phyloP scores from a whole-genome alignment of 2,329 filamentous ascomycete species.

The Thyridium curvatum region DNA sequence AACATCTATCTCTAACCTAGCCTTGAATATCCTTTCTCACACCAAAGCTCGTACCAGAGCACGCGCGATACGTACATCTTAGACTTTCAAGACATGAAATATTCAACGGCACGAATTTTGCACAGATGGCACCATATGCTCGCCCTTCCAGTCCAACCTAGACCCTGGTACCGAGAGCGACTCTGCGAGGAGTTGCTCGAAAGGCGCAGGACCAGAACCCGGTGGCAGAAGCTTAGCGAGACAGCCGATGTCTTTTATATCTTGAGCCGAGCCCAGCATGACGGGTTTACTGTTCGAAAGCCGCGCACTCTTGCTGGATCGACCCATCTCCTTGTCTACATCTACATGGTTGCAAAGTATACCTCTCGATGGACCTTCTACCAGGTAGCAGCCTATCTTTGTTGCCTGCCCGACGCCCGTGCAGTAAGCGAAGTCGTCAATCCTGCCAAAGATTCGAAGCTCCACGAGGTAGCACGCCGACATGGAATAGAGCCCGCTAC shows the following conservation, averaged over 20 bases:
- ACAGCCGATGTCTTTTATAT: constrained; percentile 36
- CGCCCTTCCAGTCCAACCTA: constrained; percentile 21
- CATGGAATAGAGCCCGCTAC: constrained; percentile 12
- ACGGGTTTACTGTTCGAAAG: constrained; percentile 24
- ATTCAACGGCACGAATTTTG: too few relatives aligned
- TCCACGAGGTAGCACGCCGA: constrained; percentile 26
- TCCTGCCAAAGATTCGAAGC: constrained; percentile 28
- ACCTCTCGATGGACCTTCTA: constrained; percentile 35
- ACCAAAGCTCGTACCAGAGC: too few relatives aligned
- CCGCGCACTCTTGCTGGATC: constrained; percentile 21
- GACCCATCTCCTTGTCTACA: constrained; percentile 20
- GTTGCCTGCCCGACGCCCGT: constrained; percentile 12
- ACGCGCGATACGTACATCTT: too few relatives aligned
- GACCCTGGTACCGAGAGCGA: constrained; percentile 31
- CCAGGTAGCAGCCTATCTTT: constrained; percentile 23
- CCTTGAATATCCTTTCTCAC: too few relatives aligned
- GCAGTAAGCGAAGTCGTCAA: constrained; percentile 36
- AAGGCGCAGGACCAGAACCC: constrained; percentile 19
- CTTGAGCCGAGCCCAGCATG: constrained; percentile 28
- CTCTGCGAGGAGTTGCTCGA: constrained; percentile 31
- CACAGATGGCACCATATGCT: constrained; percentile 1
- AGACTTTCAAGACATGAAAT: too few relatives aligned
- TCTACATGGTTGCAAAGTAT: constrained; percentile 37
- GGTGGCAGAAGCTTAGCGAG: constrained; percentile 30
- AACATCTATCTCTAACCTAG: too few relatives aligned